Evolutionary conservation across 2,329 filamentous ascomycete species (phyloP).

Genomic region (Cercospora beticola): DNA sequence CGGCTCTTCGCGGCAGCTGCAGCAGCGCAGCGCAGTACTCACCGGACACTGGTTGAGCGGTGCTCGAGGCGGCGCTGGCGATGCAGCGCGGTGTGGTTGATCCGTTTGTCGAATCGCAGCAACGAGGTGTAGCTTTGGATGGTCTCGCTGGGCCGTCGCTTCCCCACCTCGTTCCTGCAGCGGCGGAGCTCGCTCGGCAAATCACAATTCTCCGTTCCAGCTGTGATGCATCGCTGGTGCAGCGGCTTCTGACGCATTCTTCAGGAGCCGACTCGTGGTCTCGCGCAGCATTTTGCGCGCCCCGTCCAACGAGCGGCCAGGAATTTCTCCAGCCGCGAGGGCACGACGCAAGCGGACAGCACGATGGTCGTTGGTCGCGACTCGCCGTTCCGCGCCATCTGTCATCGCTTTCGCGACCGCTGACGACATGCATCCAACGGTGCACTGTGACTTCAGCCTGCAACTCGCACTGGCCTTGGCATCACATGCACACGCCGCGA

Average conservation of each 20-base stretch:
- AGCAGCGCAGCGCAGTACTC: background rate
- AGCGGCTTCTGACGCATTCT: constrained; percentile 6
- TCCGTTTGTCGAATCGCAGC: background rate
- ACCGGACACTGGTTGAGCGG: background rate
- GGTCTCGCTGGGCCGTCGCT: background rate
- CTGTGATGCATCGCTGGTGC: background rate
- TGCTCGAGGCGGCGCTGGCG: background rate
- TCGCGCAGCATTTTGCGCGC: background rate
- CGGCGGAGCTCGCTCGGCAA: background rate
- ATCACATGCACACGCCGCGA: background rate
- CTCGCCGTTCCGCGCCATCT: background rate
- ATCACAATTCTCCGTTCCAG: background rate
- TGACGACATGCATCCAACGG: background rate
- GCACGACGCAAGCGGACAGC: background rate
- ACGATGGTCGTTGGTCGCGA: background rate
- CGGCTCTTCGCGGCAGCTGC: background rate
- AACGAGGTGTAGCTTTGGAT: background rate
- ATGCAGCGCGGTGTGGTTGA: background rate
- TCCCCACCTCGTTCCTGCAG: constrained; percentile 7
- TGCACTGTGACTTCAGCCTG: background rate
- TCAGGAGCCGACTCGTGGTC: constrained; percentile 11
- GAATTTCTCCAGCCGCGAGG: background rate
- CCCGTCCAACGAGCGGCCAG: background rate
- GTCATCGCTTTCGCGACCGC: background rate
- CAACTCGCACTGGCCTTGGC: background rate